Evolutionary conservation across 768 basidiomycete genomes (phyloP), one percentile per base, ranked within the genome.

Genomic region (Leccinum disarticulatum): DNA sequence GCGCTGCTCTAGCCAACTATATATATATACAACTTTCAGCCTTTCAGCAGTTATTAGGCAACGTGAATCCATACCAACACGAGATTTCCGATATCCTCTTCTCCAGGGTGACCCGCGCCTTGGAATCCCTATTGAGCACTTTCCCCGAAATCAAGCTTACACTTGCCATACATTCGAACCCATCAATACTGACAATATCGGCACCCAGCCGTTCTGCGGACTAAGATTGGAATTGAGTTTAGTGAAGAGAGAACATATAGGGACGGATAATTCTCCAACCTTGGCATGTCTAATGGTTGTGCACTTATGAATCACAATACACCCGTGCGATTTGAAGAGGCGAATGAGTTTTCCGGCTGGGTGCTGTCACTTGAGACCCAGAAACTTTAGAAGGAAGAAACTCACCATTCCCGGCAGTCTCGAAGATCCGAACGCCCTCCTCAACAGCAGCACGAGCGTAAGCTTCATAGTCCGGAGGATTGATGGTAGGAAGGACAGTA

Each of bases 21-120:
- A 36, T 13, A 61, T 94, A 43, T 13, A 61, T 6, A 15, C 3
- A 25, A 25, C 25, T 51, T 52, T 56, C 30, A 57, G 52, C n/a
- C 17, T 50, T 52, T 33, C 36, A 36, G 33, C 25, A 28, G 60
- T 36, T 6, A 6, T 43, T 10, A 41, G 31, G 30, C n/a, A 31
- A 43, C 13, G 7, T 13, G 25, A 30, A 17, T 3, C 15, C 71
- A 51, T 64, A 93, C 93, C 76, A 97, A 74, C 3, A 97, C 89
- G 25, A 96, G 68, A 4, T 90, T 91, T 3, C 91, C 91, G 25
- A 97, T 90, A 69, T 97, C 95, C 47, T 96, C 91, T 69, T 97
- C 95, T 61, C 95, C 95, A 17, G 93, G 93, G 73, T 95, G 93
- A 27, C 95, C 95, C 31, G 93, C 95, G 69, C 92, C 91, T 93